Evolutionary conservation across 768 basidiomycete genomes (phyloP), one percentile per base, ranked within the genome.

Genomic region (Suillus clintonianus): DNA sequence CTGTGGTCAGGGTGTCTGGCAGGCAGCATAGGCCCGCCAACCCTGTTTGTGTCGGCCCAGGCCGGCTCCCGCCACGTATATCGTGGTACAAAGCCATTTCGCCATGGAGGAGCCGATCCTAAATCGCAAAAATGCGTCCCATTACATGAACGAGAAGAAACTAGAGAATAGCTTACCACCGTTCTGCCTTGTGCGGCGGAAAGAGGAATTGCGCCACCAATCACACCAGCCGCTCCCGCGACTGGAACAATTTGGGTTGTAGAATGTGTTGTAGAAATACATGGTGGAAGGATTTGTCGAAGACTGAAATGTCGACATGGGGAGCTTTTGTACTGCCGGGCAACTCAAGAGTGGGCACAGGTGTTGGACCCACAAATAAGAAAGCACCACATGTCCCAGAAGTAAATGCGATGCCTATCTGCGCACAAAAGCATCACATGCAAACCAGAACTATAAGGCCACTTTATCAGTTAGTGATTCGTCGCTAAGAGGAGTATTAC

Each of bases 1-100:
- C 61, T 66, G 27, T 71, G 63, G 27, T 76, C 15, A 5, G 75
- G 71, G 8, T 34, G 32, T 63, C 68, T 66, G 0, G 66, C n/a
- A 9, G 73, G 68, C 0, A 75, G 15, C 6, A 60, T 45, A 10
- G 36, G 27, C 4, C 10, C 36, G 36, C 41, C 39, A 32, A 17
- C 3, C 13, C 27, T 27, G 42, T 22, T 56, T n/a, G 34, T 13
- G 37, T 34, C 34, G 27, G 47, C 14, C 53, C 45, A 32, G 62
- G 55, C 13, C 27, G 59, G 61, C 39, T 8, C 39, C 30, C 37
- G 22, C 32, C 19, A 62, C 30, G 22, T 11, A 60, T 34, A 9
- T 8, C 53, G 32, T 11, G 59, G 59, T 17, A 34, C 14, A 22
- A 22, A 60, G 51, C 34, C 39, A 45, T 43, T 62, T 41, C 53